Evolutionary conservation across 225 moss, liverwort and hornwort genomes (phyloP), one percentile per base, ranked within the genome.

Genomic region (Rhytidiadelphus loreus): DNA sequence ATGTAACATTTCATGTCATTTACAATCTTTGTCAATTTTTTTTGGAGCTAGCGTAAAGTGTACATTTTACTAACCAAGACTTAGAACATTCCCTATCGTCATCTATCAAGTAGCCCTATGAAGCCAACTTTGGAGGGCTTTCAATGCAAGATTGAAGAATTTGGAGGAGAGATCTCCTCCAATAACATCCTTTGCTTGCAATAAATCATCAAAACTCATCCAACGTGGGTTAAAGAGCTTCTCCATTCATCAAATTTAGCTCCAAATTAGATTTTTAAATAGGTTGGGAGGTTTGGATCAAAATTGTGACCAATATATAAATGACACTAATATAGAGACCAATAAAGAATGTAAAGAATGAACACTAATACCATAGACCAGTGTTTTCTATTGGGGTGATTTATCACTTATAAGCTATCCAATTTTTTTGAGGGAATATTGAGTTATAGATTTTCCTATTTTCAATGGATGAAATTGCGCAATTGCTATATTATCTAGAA

Each of bases 381-480:
- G 0, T 33, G 33, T 64, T 64, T 32, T 33, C 2, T 4, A 17
- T 9, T 9, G 0, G 5, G 9, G 8, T 64, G 33, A 64, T 18
- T 64, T 33, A 33, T 33, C 0, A 2, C 33, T 65, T 35, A 35
- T 35, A 35, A 19, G 4, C 19, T 35, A 19, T 35, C 19, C 19
- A 65, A 35, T 65, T 65, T 65, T 64, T 35, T 35, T 65, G 6
- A 35, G 3, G 65, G 11, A 35, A 20, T 65, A 11, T 35, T 37
- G 3, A 19, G 0, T 0, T 0, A 65, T 35, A 65, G 35, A 65
- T 10, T 65, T 1, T 37, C 0, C 0, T 19, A 11, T 35, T 19
- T 33, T 37, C 19, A 65, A 65, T 65, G 11, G 2, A 65, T 37
- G 3, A 11, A 65, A 37, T 37, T 2, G 5, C 2, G 35, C 6